phyloP scores from a whole-genome alignment of 2,329 filamentous ascomycete genomes.

The Clonostachys byssicola region DNA sequence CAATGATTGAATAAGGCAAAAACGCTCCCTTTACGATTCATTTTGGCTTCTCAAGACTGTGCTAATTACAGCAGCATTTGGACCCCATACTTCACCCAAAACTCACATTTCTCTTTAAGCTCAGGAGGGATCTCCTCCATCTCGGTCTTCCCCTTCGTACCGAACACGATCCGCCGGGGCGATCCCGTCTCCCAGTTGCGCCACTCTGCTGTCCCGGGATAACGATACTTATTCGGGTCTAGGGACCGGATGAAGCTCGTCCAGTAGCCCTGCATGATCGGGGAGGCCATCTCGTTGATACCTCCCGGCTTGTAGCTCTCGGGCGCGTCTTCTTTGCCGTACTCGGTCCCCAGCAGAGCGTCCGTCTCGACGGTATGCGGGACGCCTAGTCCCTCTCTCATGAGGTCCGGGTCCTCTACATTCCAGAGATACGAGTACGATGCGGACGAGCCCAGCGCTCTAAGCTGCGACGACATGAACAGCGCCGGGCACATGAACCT shows the following conservation, averaged over 20 bases:
- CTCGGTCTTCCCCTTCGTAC: slow-evolving; percentile 27
- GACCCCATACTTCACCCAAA: slow-evolving; percentile 11
- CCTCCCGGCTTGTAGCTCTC: slow-evolving; percentile 47
- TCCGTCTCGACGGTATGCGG: slow-evolving; percentile 63
- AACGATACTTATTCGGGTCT: slow-evolving; percentile 54
- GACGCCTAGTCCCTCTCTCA: slow-evolving; percentile 54
- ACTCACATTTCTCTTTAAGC: slow-evolving; percentile 17
- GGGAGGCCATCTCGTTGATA: slow-evolving; percentile 52
- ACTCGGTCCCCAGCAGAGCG: slow-evolving; percentile 63
- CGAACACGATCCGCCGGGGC: slow-evolving; percentile 30
- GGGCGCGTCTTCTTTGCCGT: slow-evolving; percentile 43
- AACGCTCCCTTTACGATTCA: too few relatives aligned
- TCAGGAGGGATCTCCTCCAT: slow-evolving; percentile 28
- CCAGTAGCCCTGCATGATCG: slow-evolving; percentile 68
- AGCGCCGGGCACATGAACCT: slow-evolving; percentile 28
- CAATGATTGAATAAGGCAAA: too few relatives aligned
- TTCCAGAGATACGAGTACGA: slow-evolving; percentile 70
- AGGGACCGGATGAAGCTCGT: slow-evolving; percentile 64
- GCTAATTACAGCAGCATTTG: slow-evolving; percentile 11
- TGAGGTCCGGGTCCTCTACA: slow-evolving; percentile 53
- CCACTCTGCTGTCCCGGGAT: slow-evolving; percentile 30
- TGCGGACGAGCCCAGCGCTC: slow-evolving; percentile 18
- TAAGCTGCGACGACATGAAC: slow-evolving; percentile 18
- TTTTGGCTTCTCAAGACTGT: neutral
- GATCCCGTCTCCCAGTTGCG: slow-evolving; percentile 22